Evolutionary conservation across 306 rosid genomes (phyloP).

Genomic region (Fagus sylvatica): DNA sequence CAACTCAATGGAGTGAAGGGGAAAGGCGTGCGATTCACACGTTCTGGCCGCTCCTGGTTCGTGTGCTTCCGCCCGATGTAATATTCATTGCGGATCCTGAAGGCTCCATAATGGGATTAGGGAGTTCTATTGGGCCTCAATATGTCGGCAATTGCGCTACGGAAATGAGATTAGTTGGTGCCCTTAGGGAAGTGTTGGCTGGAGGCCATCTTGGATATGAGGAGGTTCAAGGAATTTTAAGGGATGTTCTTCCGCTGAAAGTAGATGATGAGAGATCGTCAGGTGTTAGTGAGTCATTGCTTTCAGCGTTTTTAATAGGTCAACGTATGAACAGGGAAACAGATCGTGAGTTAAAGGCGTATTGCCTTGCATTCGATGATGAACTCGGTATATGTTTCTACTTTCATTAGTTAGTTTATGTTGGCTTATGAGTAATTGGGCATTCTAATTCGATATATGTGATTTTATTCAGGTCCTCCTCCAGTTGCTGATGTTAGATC

Average conservation of each 20-base stretch:
- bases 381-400: constrained; percentile 62
- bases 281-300: constrained; percentile 76
- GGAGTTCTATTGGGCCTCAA: constrained; percentile 81
- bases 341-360: constrained; percentile 86
- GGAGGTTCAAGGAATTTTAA: constrained; percentile 89
- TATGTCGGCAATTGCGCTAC: constrained; percentile 65
- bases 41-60: constrained; percentile 82
- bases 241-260: constrained; percentile 72
- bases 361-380: constrained; percentile 95
- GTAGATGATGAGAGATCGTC: constrained; percentile 32
- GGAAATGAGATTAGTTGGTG: constrained; percentile 96
- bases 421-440: constrained; percentile 6
- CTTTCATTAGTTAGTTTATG: constrained; percentile 22
- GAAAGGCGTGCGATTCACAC: constrained; percentile 76
- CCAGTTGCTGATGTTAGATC: constrained; percentile 90
- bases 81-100: constrained; percentile 91
- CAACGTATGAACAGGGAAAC: constrained; percentile 99
- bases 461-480: constrained; percentile 56
- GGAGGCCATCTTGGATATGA: constrained; percentile 97
- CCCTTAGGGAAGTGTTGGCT: constrained; percentile 86
- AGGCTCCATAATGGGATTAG: constrained; percentile 75
- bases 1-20: constrained; percentile 98
- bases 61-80: constrained; percentile 79
- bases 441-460: neutral
- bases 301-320: constrained; percentile 92